Evolutionary conservation across 1,284 basidiomycete species (phyloP), one percentile per base, ranked within the genome.

Genomic region (Mycena sp.): DNA sequence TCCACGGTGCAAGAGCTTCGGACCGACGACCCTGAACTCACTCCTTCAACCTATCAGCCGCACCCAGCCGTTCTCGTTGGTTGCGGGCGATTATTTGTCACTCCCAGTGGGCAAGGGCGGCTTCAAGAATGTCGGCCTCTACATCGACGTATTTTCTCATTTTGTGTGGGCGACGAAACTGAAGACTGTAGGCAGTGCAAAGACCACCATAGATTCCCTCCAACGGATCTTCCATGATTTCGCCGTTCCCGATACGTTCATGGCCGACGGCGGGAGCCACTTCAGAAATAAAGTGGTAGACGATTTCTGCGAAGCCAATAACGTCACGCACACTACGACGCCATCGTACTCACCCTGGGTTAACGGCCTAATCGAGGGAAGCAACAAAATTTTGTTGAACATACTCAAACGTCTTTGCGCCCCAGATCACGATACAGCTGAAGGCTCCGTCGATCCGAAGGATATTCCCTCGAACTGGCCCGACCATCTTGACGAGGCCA

Each of bases 251-350:
- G n/a, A n/a, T n/a, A n/a, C n/a, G n/a, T n/a, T n/a, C n/a, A 79
- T 80, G 77, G 67, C 74, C 0, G 79, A 83, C 38, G 73, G 78
- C 0, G 77, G 81, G 0, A 67, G 67, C 1, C 77, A 82, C 52
- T 82, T 82, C 65, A 70, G 77, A 30, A 77, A 76, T 58, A 50
- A 73, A 0, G 72, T 75, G 2, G 74, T 82, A 0, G 9, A 38
- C 0, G 69, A 65, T 1, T 75, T 70, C 57, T 80, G 77, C 40
- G 49, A 66, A 4, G 52, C 65, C 12, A 56, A 72, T 26, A 61
- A 64, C 0, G 69, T 70, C 3, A 58, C 70, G 9, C 62, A 69
- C 6, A 68, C 76, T 0, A 58, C 76, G 0, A 58, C 71, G n/a
- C n/a, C n/a, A n/a, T n/a, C n/a, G n/a, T n/a, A n/a, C n/a, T n/a